A percentile compares a stretch with the other conserved stretches of the same genome.
These are phyloP conservation scores for Atractiella rhizophila DNA, from an alignment of 768 basidiomycete species.

Conservation along the genomic window DNA sequence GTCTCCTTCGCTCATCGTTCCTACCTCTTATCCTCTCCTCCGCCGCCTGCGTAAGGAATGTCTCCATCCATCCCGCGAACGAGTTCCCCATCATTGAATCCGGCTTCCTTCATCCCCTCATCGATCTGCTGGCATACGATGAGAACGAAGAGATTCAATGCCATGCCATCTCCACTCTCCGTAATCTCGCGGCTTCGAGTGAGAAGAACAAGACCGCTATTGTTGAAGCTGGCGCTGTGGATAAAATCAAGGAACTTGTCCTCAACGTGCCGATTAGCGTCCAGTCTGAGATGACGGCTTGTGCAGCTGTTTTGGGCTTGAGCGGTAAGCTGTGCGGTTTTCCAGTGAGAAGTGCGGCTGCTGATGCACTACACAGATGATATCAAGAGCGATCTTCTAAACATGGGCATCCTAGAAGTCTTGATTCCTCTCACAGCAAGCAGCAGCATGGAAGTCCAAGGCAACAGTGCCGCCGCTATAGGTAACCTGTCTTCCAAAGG, in stretches of 20 bases:
- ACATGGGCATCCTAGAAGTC: constrained; percentile 96
- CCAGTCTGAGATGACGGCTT: constrained; percentile 99
- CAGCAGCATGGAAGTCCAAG: constrained; percentile 87
- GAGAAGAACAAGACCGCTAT: constrained; percentile 98
- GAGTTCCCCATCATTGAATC: constrained; percentile 98
- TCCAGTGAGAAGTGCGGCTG: not conserved
- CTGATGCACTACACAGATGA: constrained; percentile 38
- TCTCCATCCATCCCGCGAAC: constrained; percentile 93
- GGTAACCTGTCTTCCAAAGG: constrained; percentile 95
- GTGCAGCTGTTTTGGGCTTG: constrained; percentile 80
- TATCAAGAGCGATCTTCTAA: constrained; percentile 78
- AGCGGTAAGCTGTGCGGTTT: constrained; percentile 37
- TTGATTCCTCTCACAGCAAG: constrained; percentile 91
- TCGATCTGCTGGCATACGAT: constrained; percentile 87
- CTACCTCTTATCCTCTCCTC: constrained; percentile 92
- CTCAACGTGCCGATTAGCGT: constrained; percentile 84
- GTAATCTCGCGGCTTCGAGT: constrained; percentile 84
- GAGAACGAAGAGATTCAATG: constrained; percentile 99
- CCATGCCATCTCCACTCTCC: constrained; percentile 87
- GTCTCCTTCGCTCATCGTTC: constrained; percentile 84
- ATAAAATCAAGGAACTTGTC: constrained; percentile 87
- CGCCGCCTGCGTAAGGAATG: constrained; percentile 94
- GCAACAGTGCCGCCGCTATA: constrained; percentile 89
- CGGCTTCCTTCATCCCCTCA: constrained; percentile 83
- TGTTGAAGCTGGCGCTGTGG: constrained; percentile 87